Conservation (phyloP, 2,329 filamentous ascomycete species). For the Leptographium lundbergii region DNA sequence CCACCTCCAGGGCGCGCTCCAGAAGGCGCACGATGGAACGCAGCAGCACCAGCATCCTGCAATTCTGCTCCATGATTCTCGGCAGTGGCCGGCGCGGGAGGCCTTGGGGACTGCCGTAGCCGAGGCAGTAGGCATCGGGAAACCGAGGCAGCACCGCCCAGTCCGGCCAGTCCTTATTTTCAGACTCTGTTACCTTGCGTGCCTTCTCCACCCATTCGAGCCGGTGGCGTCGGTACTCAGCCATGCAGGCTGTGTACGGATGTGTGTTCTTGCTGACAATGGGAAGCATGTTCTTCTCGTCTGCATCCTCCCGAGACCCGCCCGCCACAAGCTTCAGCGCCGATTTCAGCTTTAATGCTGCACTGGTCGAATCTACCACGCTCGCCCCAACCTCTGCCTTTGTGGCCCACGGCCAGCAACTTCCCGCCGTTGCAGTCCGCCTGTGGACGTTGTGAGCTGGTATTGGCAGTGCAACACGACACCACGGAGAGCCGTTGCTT, state of each 20-base stretch:
- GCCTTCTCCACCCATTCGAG: slow-evolving; percentile 10
- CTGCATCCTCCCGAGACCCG: not conserved
- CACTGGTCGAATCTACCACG: not conserved
- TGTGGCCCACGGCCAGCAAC: not conserved
- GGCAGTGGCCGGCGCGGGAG: slow-evolving; percentile 7
- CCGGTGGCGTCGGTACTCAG: slow-evolving; percentile 7
- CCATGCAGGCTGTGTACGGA: slow-evolving; percentile 10
- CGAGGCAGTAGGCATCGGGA: slow-evolving; percentile 11
- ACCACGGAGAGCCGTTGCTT: not conserved
- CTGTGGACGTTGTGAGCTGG: not conserved
- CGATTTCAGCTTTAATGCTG: not conserved
- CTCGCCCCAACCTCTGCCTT: not conserved
- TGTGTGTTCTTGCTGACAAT: slow-evolving; percentile 3
- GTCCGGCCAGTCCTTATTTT: not conserved
- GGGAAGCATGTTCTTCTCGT: not conserved
- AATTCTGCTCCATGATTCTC: slow-evolving; percentile 13
- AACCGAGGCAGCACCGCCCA: slow-evolving; percentile 14
- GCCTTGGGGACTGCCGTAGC: slow-evolving; percentile 11
- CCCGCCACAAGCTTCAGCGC: not conserved
- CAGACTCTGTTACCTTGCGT: slow-evolving; percentile 2
- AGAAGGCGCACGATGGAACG: slow-evolving; percentile 15
- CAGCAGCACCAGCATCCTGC: slow-evolving; percentile 17
- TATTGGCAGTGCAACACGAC: not conserved
- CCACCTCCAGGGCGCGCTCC: slow-evolving; percentile 10
- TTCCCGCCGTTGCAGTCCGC: not conserved